phyloP scores from a whole-genome alignment of 2,329 filamentous ascomycete genomes.

The Botrytis squamosa region DNA sequence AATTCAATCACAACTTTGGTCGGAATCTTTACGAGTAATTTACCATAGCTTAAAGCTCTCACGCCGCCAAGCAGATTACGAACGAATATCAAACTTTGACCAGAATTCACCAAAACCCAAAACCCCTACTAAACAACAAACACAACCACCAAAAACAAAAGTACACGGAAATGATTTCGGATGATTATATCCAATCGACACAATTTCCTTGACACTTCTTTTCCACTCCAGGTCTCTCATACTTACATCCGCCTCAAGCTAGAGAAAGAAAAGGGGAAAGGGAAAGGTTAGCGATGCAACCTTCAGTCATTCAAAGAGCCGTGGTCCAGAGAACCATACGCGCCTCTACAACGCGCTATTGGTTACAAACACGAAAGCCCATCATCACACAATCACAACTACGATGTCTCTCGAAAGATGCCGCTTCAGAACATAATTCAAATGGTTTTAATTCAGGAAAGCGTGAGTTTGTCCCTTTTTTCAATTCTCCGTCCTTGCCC shows the following conservation, averaged over 20 bases:
- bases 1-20: neutral
- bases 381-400: constrained; percentile 10
- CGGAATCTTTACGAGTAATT: neutral
- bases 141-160: neutral
- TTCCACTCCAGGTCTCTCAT: neutral
- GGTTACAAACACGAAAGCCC: constrained; percentile 14
- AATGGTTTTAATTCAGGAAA: neutral
- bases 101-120: neutral
- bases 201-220: neutral
- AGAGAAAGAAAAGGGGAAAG: neutral
- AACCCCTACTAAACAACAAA: neutral
- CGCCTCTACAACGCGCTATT: constrained; percentile 14
- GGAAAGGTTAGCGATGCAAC: constrained; percentile 14
- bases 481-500: neutral
- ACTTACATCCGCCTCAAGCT: neutral
- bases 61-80: constrained; percentile 12
- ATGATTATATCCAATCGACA: neutral
- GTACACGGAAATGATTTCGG: neutral
- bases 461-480: neutral
- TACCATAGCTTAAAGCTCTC: constrained; percentile 6
- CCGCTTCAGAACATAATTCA: neutral
- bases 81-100: neutral
- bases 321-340: constrained; percentile 1
- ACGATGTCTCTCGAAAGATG: constrained; percentile 6
- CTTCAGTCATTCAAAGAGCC: neutral